Base-by-base conservation (phyloP, 1,284 basidiomycete species). In the Ceratobasidium sp. region DNA sequence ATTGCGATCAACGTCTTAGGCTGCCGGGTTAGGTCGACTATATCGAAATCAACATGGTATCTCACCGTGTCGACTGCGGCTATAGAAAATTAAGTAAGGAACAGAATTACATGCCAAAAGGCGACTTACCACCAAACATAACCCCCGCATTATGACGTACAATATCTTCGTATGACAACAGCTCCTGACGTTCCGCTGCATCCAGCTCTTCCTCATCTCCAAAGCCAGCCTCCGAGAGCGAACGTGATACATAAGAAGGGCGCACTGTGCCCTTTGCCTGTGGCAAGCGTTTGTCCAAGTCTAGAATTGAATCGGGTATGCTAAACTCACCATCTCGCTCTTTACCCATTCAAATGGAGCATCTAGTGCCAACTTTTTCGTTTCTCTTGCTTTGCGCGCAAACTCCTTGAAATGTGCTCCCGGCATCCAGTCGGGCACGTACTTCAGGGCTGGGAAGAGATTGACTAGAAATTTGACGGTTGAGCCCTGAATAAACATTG, bases 381-480 rank as follows among this genome's bases (percentile, higher is more conserved):
- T 1, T 15, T 75, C 73, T 22, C 62, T 62, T 7, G 25, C 49
- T 19, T 54, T 25, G 7, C 73, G 73, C 17, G 61, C 73, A 29
- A 65, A 44, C 9, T 15, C 25, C 34, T 75, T 43, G n/a, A 75
- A 75, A 44, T 49, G 19, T 19, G 61, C 73, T 32, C 73, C 73
- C 7, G 73, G 73, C 73, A 75, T 75, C 73, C 73, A 75, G 7
- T 75, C 73, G 15, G 73, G 73, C 0, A 65, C 19, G 17, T 75
- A 65, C 17, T 57, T 75, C 34, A 75, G 73, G 5, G 29, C 6
- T 5, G 73, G 73, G 19, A 75, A 52, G 7, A 75, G 37, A 40
- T 75, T 75, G 1, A 75, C 73, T 17, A 66, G 17, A 32, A 75
- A 75, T 34, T 52, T 46, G 40, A 25, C 17, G 37, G 34, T 56